A percentile compares a stretch with the other conserved stretches of the same genome.
phyloP scores from a whole-genome alignment of 208 protist species.

The Acanthamoeba royreba region DNA sequence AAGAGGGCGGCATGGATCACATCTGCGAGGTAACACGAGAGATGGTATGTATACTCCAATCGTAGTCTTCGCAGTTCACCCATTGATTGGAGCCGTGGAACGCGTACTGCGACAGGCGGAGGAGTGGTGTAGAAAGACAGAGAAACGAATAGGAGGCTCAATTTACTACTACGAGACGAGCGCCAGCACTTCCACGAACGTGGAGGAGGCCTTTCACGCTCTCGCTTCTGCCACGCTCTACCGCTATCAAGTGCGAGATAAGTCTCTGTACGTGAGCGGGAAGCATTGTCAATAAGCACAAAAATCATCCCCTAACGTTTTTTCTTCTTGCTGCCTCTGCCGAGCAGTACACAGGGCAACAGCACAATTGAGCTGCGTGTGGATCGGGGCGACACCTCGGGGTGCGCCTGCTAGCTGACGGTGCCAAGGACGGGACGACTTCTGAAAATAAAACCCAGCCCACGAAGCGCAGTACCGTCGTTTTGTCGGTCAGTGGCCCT shows the following conservation, averaged over 20 bases:
- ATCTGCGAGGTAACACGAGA: not conserved
- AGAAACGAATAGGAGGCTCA: not conserved
- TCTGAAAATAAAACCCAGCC: no score
- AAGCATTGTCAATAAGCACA: not conserved
- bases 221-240: slow-evolving; percentile 5
- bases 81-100: no score
- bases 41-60: not conserved
- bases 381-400: not conserved
- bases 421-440: no score
- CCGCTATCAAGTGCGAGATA: not conserved
- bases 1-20: slow-evolving; percentile 14
- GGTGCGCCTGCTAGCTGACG: no score
- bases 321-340: not conserved
- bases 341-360: not conserved
- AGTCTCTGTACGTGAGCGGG: not conserved
- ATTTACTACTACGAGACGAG: slow-evolving; percentile 29
- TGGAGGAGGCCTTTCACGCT: not conserved
- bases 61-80: not conserved
- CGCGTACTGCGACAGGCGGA: not conserved
- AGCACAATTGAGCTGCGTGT: not conserved
- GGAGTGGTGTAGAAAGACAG: not conserved
- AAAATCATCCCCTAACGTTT: not conserved
- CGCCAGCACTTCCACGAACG: not conserved
- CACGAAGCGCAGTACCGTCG: no score
- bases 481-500: no score